Base-by-base conservation (phyloP, 2,329 filamentous ascomycete species). In the Rhynchosporium graminicola region DNA sequence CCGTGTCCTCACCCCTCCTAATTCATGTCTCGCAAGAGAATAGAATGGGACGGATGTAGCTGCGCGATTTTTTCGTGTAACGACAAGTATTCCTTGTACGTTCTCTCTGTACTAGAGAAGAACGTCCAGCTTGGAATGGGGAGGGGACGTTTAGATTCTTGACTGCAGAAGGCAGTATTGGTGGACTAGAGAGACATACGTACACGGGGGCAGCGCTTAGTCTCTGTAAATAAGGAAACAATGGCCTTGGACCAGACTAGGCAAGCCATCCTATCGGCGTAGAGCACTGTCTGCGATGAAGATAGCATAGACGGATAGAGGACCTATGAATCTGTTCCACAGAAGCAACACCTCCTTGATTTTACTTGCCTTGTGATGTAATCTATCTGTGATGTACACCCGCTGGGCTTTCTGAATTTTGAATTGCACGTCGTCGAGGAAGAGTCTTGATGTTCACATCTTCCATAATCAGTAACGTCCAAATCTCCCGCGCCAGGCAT, bases 1-100 rank as follows among this genome's bases (percentile, higher is more conserved):
- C 63, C 62, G 61, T 58, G 47, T 58, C 40, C 47, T 46, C 61
- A 46, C 52, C 31, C 46, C 43, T 57, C 47, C 42, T 52, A 46
- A 33, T 50, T 50, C 57, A 28, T 29, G 12, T 12, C 50, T n/a
- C 10, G 20, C 15, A 42, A 28, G 10, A 33, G 12, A 20, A 5
- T 3, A 20, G 36, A 4, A 36, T 43, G 15, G 57, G 46, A 36
- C 31, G 57, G 46, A 36, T 40, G 57, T 48, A 51, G 31, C 57
- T 59, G 63, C 63, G 65, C 57, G 66, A 68, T 68, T 68, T 71
- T 65, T 64, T 69, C 66, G 64, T 66, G 59, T 67, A 56, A 65
- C 59, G 55, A 26, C 46, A 61, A 64, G 29, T 59, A 59, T 43
- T 56, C 57, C 65, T 62, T 64, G 63, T 61, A 59, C 68, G 63